phyloP scores from a whole-genome alignment of 2,329 filamentous ascomycete genomes.

The Colletotrichum lupini region DNA sequence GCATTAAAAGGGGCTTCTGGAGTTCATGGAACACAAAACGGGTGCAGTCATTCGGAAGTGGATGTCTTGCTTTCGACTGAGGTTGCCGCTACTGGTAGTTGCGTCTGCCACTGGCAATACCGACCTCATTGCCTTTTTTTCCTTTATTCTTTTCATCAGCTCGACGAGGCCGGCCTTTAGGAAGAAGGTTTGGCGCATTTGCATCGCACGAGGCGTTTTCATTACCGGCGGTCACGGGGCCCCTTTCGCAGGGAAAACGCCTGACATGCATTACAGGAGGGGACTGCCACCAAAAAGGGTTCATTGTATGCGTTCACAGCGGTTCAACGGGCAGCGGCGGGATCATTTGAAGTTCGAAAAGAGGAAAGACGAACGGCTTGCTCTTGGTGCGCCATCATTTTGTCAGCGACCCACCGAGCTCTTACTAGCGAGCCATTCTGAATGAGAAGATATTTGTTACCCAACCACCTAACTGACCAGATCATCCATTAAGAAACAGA shows the following conservation, averaged over 20 bases:
- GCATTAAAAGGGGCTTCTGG: slow-evolving; percentile 32
- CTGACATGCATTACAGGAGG: slow-evolving; percentile 19
- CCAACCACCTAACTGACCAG: neutral
- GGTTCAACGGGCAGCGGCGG: neutral
- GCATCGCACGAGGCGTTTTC: slow-evolving; percentile 33
- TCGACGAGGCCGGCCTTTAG: neutral
- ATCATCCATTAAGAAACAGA: neutral
- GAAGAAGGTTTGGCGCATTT: slow-evolving; percentile 14
- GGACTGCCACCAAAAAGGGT: slow-evolving; percentile 1
- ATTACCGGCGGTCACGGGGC: slow-evolving; percentile 15
- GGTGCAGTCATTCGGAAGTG: neutral
- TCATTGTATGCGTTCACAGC: neutral
- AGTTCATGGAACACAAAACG: slow-evolving; percentile 28
- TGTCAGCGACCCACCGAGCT: slow-evolving; percentile 1
- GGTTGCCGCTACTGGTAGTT: neutral
- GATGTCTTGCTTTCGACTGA: slow-evolving; percentile 4
- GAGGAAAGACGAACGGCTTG: neutral
- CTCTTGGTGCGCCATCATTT: neutral
- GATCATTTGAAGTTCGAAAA: neutral
- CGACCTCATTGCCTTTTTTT: neutral
- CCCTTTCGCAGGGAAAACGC: slow-evolving; percentile 3
- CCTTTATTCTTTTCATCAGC: slow-evolving; percentile 2
- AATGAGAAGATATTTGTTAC: slow-evolving; percentile 10
- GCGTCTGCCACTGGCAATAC: neutral
- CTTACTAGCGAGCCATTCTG: neutral